Evolutionary conservation across 2,329 filamentous ascomycete genomes (phyloP), one percentile per base, ranked within the genome.

Genomic region (Penicillium capsulatum): DNA sequence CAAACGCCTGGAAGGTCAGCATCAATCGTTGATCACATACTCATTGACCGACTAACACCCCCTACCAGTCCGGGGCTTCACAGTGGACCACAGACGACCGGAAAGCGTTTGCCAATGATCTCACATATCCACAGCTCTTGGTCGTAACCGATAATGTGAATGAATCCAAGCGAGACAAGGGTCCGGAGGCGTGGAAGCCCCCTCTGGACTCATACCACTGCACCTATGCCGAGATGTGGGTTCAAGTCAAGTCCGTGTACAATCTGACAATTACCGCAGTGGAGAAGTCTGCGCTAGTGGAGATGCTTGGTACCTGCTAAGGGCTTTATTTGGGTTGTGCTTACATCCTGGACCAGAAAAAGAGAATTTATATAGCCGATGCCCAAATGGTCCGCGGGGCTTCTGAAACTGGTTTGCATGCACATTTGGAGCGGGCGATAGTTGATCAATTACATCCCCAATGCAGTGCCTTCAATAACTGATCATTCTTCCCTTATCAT

Each of bases 91-190:
- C 81, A 0, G 66, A 73, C 14, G 72, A 76, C 54, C 79, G 87
- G 40, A 69, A 82, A 58, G 61, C 71, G 3, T 89, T 89, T 57
- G 87, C 87, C 50, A 92, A 88, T 64, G 87, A 92, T 66, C 61
- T 91, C 42, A 75, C 69, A 1, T 77, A 82, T 38, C 87, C 87
- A 0, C 86, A 92, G 67, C 75, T 92, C 19, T 76, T 86, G 66
- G 83, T 86, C 22, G 85, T 92, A 7, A 91, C 86, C 3, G 83
- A 86, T 60, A 79, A 76, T 38, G 80, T 88, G 51, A 94, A 94
- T 67, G 71, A 80, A 53, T 50, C 69, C 22, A 92, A 91, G 72
- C 69, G 85, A n/a, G 85, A 89, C 62, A 68, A 73, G 50, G 80
- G 80, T 37, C 85, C 86, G 0, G 86, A 90, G 57, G 62, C 67